Evolutionary conservation across 2,329 filamentous ascomycete species (phyloP), one percentile per base, ranked within the genome.

Genomic region (Lojkania enalia): DNA sequence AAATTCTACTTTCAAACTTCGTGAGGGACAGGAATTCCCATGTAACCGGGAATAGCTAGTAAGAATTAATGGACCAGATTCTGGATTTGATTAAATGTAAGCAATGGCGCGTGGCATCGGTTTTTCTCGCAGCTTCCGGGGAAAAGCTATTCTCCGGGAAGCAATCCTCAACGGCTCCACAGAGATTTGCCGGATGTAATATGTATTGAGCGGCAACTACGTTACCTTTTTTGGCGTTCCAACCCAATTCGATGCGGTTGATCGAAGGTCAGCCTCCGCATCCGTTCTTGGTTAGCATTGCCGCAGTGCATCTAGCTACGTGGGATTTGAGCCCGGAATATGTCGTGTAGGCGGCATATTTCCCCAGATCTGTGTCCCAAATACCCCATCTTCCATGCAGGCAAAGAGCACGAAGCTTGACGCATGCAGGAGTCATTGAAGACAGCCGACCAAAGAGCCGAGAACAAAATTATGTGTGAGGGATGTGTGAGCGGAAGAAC

Each of bases 341-440:
- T 21, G 11, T 18, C n/a, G 35, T 37, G 27, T 19, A 41, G 31
- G 42, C 48, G 48, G 33, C 40, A 47, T 30, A 44, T 49, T 46
- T 43, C 44, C 48, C 48, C 42, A 42, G 48, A 51, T 51, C 6
- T 44, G 13, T 13, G 9, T 36, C 33, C 30, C 30, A 25, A 49
- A 36, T 36, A 12, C 41, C 37, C 45, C 46, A 27, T 29, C 32
- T 32, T 44, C 45, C 9, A 31, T 38, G 39, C 39, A 46, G 43
- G 27, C 33, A 44, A 20, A 13, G 30, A 35, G 7, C 41, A 15
- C 12, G 16, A 32, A 45, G 20, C 37, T 41, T 42, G 32, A 36
- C 37, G 37, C 33, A 41, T 31, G 23, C 39, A 40, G 19, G 12
- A 21, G 19, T 20, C 14, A n/a, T 9, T 41, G 14, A 37, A 14